A percentile compares a stretch with the other conserved stretches of the same genome.
phyloP scores from a whole-genome alignment of 2,329 filamentous ascomycete species.

The Talaromyces pinophilus region DNA sequence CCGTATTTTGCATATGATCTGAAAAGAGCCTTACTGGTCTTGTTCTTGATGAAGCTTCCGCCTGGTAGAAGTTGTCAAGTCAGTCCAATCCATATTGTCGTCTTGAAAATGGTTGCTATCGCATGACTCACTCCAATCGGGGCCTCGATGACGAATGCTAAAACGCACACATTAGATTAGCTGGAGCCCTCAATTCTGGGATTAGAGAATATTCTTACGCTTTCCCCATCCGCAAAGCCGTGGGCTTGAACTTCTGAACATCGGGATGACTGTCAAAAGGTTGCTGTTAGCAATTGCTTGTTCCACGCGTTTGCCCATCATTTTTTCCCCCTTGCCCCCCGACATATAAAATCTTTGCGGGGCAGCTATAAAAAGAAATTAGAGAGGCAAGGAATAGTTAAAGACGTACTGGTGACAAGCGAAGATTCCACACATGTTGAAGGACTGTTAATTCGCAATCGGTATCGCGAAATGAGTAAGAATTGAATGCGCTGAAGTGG shows the following conservation, averaged over 20 bases:
- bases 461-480: neutral
- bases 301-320: constrained; percentile 9
- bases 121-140: constrained; percentile 87
- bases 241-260: constrained; percentile 95
- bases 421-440: constrained; percentile 93
- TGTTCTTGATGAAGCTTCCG: constrained; percentile 84
- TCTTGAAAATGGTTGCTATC: neutral
- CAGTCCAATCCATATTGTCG: constrained; percentile 23
- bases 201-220: constrained; percentile 63
- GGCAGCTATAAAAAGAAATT: constrained; percentile 16
- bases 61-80: constrained; percentile 52
- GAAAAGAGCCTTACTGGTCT: constrained; percentile 67
- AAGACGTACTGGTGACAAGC: constrained; percentile 80
- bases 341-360: constrained; percentile 7
- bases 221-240: constrained; percentile 89
- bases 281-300: constrained; percentile 27
- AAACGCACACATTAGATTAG: constrained; percentile 26
- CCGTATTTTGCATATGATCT: neutral
- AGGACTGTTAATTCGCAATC: constrained; percentile 23
- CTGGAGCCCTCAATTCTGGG: neutral
- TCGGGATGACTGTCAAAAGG: constrained; percentile 68
- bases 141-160: constrained; percentile 91
- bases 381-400: neutral
- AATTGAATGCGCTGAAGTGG: neutral
- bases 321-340: neutral